Percentiles rank a stretch among this genome's conserved stretches.
Evolutionary conservation across 1,284 basidiomycete species (phyloP).

Genomic region (Peniophora sp.): DNA sequence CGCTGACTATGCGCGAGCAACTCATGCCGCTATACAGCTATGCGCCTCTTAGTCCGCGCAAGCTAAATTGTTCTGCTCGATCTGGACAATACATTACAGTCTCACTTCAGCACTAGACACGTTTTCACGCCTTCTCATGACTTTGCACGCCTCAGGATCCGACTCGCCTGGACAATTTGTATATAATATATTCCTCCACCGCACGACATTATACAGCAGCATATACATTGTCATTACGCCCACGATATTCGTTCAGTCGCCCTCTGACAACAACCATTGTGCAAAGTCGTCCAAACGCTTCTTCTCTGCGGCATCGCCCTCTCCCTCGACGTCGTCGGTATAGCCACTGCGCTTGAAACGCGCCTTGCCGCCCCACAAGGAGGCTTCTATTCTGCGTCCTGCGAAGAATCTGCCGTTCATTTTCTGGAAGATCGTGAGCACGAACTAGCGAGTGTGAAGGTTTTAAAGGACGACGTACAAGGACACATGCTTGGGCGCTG

Average conservation of each 20-base stretch:
- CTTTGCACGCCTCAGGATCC: neutral
- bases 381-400: conserved; percentile 77
- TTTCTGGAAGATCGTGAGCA: conserved; percentile 45
- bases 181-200: neutral
- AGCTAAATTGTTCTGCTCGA: no score
- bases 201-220: neutral
- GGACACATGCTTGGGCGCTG: conserved; percentile 83
- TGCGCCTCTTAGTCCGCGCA: no score
- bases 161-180: neutral
- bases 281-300: conserved; percentile 83
- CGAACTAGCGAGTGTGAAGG: neutral
- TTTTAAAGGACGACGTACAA: conserved; percentile 42
- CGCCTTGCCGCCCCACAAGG: conserved; percentile 74
- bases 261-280: conserved; percentile 76
- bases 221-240: neutral
- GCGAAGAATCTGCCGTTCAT: conserved; percentile 96
- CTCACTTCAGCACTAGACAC: no score
- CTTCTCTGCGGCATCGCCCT: conserved; percentile 70
- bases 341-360: conserved; percentile 71
- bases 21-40: no score
- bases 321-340: conserved; percentile 50
- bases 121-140: no score
- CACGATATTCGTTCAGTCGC: conserved; percentile 36
- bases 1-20: no score
- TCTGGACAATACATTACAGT: no score